Conservation (phyloP, 1,284 basidiomycete genomes). For the Cutaneotrichosporon arboriforme region DNA sequence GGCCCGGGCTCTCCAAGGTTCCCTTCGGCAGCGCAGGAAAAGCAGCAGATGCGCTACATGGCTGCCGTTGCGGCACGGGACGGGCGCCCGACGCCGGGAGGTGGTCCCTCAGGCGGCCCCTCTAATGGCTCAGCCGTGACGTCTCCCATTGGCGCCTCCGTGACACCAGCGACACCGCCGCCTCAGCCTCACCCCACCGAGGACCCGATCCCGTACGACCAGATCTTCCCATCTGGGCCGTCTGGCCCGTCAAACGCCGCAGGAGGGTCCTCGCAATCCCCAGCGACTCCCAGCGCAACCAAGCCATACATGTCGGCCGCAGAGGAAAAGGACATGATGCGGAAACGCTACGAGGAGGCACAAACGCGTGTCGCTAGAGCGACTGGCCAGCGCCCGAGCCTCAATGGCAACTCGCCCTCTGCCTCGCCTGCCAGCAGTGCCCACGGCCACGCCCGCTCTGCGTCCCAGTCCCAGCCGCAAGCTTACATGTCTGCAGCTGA, state of each 20-base stretch:
- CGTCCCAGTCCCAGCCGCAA: not conserved
- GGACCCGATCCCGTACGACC: constrained; percentile 15
- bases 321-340: constrained; percentile 34
- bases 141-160: not conserved
- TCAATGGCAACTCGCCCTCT: not conserved
- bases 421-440: not conserved
- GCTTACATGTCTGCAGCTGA: constrained; percentile 17
- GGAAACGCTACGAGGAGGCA: constrained; percentile 32
- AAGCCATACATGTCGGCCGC: constrained; percentile 23
- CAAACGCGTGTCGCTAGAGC: not conserved
- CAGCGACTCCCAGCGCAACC: not conserved
- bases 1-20: not conserved
- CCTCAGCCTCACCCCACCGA: not conserved
- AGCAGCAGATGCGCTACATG: constrained; percentile 31
- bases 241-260: not conserved
- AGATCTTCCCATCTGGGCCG: constrained; percentile 6
- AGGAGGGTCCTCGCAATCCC: not conserved
- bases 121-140: not conserved
- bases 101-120: not conserved
- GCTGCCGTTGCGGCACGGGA: not conserved
- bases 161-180: not conserved
- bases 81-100: not conserved
- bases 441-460: not conserved
- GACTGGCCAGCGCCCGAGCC: not conserved
- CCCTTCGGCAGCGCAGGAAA: constrained; percentile 25